Conservation (phyloP, 306 rosid species). For the Quercus wislizeni region DNA sequence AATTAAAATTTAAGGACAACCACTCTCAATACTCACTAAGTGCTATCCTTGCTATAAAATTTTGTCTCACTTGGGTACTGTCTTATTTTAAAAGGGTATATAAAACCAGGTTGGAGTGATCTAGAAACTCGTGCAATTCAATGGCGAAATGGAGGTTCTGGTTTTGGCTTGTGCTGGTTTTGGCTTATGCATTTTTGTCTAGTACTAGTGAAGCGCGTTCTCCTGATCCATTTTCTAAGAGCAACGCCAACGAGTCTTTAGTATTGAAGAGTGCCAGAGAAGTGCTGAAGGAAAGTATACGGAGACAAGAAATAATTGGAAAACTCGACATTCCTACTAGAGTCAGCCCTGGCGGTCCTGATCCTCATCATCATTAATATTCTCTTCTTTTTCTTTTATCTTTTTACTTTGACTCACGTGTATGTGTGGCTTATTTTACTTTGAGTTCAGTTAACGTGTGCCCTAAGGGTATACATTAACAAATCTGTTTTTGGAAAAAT, state of each 20-base stretch:
- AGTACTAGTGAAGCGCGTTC: slow-evolving; percentile 10
- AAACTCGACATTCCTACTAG: slow-evolving; percentile 18
- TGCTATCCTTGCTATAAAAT: too few species aligned
- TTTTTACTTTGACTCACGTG: neutral
- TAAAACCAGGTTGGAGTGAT: too few species aligned
- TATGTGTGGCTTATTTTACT: too few species aligned
- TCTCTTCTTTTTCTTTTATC: neutral
- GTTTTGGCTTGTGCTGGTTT: slow-evolving; percentile 17
- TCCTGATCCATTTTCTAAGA: slow-evolving; percentile 3
- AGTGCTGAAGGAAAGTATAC: slow-evolving; percentile 34
- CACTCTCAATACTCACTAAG: too few species aligned
- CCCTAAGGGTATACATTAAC: too few species aligned
- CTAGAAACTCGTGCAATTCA: neutral
- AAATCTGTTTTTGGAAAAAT: too few species aligned
- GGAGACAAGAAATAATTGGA: slow-evolving; percentile 31
- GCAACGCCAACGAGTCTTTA: slow-evolving; percentile 1
- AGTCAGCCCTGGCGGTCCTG: slow-evolving; percentile 49
- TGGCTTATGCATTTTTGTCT: slow-evolving; percentile 29
- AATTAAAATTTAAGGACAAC: too few species aligned
- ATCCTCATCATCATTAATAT: slow-evolving; percentile 41
- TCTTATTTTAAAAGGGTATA: too few species aligned
- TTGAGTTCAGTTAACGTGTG: too few species aligned
- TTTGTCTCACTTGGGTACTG: too few species aligned
- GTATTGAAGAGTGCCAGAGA: slow-evolving; percentile 25
- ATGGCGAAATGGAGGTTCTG: slow-evolving; percentile 15